Base-by-base conservation (phyloP, 2,329 filamentous ascomycete genomes). In the Cryphonectria parasitica region DNA sequence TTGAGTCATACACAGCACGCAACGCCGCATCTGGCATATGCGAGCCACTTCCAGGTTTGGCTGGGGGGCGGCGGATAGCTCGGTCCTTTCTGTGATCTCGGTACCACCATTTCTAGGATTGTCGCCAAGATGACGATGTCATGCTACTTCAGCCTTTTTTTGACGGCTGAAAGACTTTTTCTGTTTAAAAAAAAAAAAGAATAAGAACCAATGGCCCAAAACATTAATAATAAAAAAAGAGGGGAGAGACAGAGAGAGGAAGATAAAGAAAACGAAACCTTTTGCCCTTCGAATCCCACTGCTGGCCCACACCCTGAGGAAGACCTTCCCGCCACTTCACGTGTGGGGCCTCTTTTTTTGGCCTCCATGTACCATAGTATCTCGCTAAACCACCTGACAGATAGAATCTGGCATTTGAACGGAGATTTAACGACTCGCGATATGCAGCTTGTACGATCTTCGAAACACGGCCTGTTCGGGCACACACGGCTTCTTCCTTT, bases 361-460 rank as follows among this genome's bases (percentile, higher is more conserved):
- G 64, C 34, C 49, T 54, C 60, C 45, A 45, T 64, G 66, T 64
- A n/a, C n/a, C n/a, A n/a, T n/a, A n/a, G n/a, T n/a, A 64, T 64
- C 58, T 64, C 58, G 66, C 66, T 68, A 63, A 69, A 63, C 45
- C 63, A 72, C 67, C 63, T 72, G 68, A 68, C 68, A 67, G 66
- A 45, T 61, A 66, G 49, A 41, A 71, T 72, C 69, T 71, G 71
- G 61, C 68, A 71, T 66, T 52, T 31, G 61, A 34, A 62, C 71
- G 71, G 69, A 72, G 66, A 71, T 69, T 68, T 72, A 68, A 63
- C 71, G 66, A 72, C 58, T 71, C 66, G 66, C 31, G 45, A 71
- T 58, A 67, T 72, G 69, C 71, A 72, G 68, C 45, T 63, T 68
- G 66, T 68, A 60, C 43, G 58, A 68, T 68, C 60, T 68, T 68